Evolutionary conservation across 2,329 filamentous ascomycete species (phyloP).

Genomic region (Hypoxylon rubiginosum): DNA sequence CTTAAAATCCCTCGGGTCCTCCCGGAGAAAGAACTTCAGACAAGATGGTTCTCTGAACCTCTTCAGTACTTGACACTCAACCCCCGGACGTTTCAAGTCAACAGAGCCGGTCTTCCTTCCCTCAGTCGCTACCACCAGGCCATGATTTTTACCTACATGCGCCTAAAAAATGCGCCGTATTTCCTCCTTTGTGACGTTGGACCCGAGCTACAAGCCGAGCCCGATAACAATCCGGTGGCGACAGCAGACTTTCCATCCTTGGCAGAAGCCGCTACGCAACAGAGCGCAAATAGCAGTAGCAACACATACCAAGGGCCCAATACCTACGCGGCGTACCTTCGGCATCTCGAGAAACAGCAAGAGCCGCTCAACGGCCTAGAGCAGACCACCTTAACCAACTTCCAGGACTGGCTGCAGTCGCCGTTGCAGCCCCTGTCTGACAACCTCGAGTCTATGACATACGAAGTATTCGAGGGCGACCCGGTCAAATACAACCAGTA

Average conservation of each 20-base stretch:
- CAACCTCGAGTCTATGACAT: constrained; percentile 96
- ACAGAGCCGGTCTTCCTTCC: constrained; percentile 72
- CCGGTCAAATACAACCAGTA: constrained; percentile 99
- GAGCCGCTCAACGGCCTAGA: constrained; percentile 69
- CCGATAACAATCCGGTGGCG: constrained; percentile 53
- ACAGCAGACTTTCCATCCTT: constrained; percentile 76
- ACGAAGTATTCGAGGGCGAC: constrained; percentile 98
- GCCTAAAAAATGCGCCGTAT: constrained; percentile 73
- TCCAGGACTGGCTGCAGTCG: constrained; percentile 96
- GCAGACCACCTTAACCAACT: constrained; percentile 65
- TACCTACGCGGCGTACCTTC: constrained; percentile 80
- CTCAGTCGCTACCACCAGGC: constrained; percentile 72
- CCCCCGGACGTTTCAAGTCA: constrained; percentile 68
- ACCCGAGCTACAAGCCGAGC: constrained; percentile 57
- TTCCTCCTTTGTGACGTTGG: constrained; percentile 74
- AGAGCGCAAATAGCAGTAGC: constrained; percentile 59
- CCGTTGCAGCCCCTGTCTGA: constrained; percentile 95
- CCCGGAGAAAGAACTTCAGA: constrained; percentile 71
- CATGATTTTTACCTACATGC: constrained; percentile 73
- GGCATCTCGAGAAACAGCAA: constrained; percentile 86
- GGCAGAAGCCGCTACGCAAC: constrained; percentile 69
- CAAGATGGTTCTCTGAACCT: constrained; percentile 78
- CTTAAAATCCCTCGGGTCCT: constrained; percentile 70
- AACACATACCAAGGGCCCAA: constrained; percentile 55
- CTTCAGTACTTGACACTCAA: constrained; percentile 72